Evolutionary conservation across 179 eudicot species (phyloP).

Genomic region (Corrigiola litoralis): DNA sequence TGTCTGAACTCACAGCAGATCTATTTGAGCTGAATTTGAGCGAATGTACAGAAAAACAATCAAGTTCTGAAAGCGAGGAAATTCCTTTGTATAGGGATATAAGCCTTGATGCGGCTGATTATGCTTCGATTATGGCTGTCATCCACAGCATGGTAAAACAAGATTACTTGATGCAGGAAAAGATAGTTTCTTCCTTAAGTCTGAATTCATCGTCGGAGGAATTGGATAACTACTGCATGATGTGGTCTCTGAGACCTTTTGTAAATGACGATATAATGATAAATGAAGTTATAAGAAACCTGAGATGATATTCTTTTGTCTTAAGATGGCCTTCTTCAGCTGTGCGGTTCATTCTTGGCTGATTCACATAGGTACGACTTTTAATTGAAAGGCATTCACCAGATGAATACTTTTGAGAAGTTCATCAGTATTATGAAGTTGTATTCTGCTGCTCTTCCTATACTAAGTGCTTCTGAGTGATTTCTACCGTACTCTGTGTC

Average conservation of each 20-base stretch:
- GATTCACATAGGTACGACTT: too few species aligned
- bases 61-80: not conserved
- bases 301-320: constrained; percentile 21
- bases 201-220: constrained; percentile 43
- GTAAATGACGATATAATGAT: constrained; percentile 51
- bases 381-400: too few species aligned
- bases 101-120: constrained; percentile 23
- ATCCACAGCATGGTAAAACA: constrained; percentile 62
- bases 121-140: constrained; percentile 47
- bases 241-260: constrained; percentile 74
- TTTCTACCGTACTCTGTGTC: too few species aligned
- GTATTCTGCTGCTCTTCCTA: too few species aligned
- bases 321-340: not conserved
- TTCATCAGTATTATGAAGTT: too few species aligned
- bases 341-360: not conserved
- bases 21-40: not conserved
- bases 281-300: constrained; percentile 46
- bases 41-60: constrained; percentile 4
- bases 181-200: constrained; percentile 43
- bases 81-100: not conserved
- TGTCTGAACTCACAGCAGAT: constrained; percentile 8
- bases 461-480: too few species aligned
- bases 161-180: constrained; percentile 40
- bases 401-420: not conserved
- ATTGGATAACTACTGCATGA: constrained; percentile 58